These are phyloP conservation scores for Trichosporon sp. DNA, from an alignment of 1,284 basidiomycete species.

Conservation along the genomic window DNA sequence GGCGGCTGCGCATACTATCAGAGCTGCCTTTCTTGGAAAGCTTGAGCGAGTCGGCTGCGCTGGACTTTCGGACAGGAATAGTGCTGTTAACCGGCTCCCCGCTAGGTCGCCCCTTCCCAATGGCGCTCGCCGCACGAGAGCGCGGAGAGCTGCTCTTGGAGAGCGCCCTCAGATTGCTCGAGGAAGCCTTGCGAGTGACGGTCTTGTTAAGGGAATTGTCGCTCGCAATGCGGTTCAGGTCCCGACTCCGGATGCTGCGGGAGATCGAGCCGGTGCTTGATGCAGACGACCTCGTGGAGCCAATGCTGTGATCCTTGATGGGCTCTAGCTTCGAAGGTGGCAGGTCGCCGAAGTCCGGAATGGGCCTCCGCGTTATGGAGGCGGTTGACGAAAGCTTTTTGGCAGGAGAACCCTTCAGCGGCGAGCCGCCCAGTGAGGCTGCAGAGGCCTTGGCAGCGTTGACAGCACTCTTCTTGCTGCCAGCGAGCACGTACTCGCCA, in stretches of 20 bases:
- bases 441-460: background rate
- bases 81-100: background rate
- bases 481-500: background rate
- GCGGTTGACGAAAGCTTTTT: background rate
- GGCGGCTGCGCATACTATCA: background rate
- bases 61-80: background rate
- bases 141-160: constrained; percentile 5
- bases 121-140: background rate
- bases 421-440: background rate
- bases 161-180: background rate
- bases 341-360: constrained; percentile 11
- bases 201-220: background rate
- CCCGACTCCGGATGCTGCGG: constrained; percentile 1
- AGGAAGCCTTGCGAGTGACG: background rate
- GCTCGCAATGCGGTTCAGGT: constrained; percentile 6
- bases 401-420: background rate
- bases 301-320: constrained; percentile 16
- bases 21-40: background rate
- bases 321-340: constrained; percentile 10
- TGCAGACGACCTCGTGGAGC: background rate
- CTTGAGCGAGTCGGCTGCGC: background rate
- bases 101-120: background rate
- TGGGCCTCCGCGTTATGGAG: background rate
- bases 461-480: background rate
- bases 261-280: constrained; percentile 2